A percentile compares a stretch with the other conserved stretches of the same genome.
Evolutionary conservation across 1,139 yeast genomes (phyloP).

Genomic region (Sugiyamaella grinbergsii): DNA sequence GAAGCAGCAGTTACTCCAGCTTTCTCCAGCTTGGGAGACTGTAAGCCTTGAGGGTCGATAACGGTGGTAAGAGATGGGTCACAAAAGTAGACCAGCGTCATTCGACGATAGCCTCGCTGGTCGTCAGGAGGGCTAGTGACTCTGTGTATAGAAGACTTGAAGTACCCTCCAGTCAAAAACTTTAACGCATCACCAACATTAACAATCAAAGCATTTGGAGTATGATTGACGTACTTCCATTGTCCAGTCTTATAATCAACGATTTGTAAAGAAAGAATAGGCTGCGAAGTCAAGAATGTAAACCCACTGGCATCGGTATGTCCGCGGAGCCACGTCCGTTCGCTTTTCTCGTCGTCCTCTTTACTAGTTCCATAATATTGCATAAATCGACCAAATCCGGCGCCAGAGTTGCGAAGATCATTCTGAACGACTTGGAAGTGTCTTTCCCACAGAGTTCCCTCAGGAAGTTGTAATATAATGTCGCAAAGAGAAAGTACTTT

Average conservation of each 20-base stretch:
- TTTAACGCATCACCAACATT: constrained; percentile 55
- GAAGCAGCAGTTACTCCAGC: constrained; percentile 38
- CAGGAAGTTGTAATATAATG: constrained; percentile 48
- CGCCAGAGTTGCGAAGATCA: constrained; percentile 42
- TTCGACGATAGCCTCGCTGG: constrained; percentile 46
- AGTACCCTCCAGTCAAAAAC: constrained; percentile 52
- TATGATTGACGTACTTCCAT: constrained; percentile 54
- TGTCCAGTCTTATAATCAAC: constrained; percentile 49
- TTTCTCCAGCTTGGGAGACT: constrained; percentile 45
- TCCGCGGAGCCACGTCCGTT: constrained; percentile 53
- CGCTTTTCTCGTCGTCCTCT: constrained; percentile 37
- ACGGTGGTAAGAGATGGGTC: constrained; percentile 42
- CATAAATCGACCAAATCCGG: constrained; percentile 50
- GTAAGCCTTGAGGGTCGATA: constrained; percentile 48
- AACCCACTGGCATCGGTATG: constrained; percentile 54
- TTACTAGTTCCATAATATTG: constrained; percentile 44
- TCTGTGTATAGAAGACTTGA: constrained; percentile 52
- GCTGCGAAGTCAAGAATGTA: constrained; percentile 53
- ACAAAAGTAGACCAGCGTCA: constrained; percentile 51
- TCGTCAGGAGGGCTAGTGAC: constrained; percentile 52
- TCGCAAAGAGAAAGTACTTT: constrained; percentile 47
- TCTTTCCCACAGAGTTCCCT: constrained; percentile 45
- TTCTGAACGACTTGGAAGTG: constrained; percentile 42
- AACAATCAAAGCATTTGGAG: constrained; percentile 51
- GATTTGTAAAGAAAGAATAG: constrained; percentile 51